phyloP scores from a whole-genome alignment of 352 stramenopile species.

The Phytophthora colocasiae region DNA sequence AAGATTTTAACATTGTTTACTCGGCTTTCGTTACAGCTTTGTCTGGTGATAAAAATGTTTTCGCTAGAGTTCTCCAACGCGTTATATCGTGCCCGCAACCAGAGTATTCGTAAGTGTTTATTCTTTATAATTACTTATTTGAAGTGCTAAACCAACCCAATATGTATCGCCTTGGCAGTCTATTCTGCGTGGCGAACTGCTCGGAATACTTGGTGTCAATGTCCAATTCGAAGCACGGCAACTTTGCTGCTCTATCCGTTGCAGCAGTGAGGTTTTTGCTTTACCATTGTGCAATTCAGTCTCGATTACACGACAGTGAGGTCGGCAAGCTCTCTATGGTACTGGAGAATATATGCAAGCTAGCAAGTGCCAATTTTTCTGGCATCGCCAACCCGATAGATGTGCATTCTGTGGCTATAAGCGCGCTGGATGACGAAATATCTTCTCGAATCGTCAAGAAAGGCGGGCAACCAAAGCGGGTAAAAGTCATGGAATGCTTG shows the following conservation, averaged over 20 bases:
- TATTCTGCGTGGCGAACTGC: slow-evolving; percentile 54
- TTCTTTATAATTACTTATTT: background rate
- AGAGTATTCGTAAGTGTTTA: slow-evolving; percentile 53
- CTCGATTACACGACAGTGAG: slow-evolving; percentile 39
- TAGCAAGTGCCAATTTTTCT: slow-evolving; percentile 39
- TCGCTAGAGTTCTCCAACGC: slow-evolving; percentile 42
- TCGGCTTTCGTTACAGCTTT: slow-evolving; percentile 13
- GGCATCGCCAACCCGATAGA: slow-evolving; percentile 7
- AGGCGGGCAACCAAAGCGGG: slow-evolving; percentile 24
- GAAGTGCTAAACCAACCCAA: background rate
- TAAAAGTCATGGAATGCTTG: slow-evolving; percentile 46
- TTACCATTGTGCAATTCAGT: slow-evolving; percentile 46
- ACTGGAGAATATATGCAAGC: slow-evolving; percentile 38
- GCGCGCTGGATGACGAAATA: slow-evolving; percentile 41
- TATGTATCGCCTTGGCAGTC: slow-evolving; percentile 8
- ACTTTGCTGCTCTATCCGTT: slow-evolving; percentile 43
- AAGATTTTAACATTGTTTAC: slow-evolving; percentile 1
- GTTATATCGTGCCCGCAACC: slow-evolving; percentile 36
- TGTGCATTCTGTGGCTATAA: slow-evolving; percentile 21
- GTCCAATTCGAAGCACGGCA: slow-evolving; percentile 25
- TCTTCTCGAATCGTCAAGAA: slow-evolving; percentile 27
- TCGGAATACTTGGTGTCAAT: slow-evolving; percentile 49
- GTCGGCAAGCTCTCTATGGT: slow-evolving; percentile 40
- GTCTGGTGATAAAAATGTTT: slow-evolving; percentile 11
- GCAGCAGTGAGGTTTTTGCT: slow-evolving; percentile 47